Evolutionary conservation across 257 asterid genomes (phyloP), one percentile per base, ranked within the genome.

Genomic region (Nicotiana sylvestris): DNA sequence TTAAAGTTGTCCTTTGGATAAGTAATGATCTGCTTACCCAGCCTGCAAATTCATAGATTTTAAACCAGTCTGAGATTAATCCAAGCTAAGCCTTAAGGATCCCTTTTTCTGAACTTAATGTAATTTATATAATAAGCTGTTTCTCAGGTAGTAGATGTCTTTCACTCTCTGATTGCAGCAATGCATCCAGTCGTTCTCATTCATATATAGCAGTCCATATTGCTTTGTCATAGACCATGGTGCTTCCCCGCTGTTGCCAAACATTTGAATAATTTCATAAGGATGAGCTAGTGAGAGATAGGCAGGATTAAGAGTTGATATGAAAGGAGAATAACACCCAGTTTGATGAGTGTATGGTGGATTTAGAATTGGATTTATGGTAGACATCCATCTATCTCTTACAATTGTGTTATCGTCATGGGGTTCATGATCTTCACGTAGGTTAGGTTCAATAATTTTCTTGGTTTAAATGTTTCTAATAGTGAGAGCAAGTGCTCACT

Each of bases 31-130:
- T 70, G 13, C 49, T 4, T 21, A 70, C 58, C 35, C 33, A 10
- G 35, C 18, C 21, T 43, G 78, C 58, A 70, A 70, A 39, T 69
- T 56, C 35, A n/a, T 39, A 70, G 46, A n/a, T 39, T 70, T 21
- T 43, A 70, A 27, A 70, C 58, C 57, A n/a, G 46, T 11, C n/a
- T 70, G 78, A 70, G 33, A 70, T 43, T 70, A 70, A 70, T 70
- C 56, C 9, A 0, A 43, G 55, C 77, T 18, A 25, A 18, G 55
- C 51, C 9, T 69, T 29, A 37, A 25, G 57, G 77, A 70, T 11
- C 35, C 78, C 58, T 43, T 39, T 70, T 39, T 39, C 78, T 21
- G 58, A 43, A 70, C 78, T 11, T 43, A 43, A 5, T 1, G 12
- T 69, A 18, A 9, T 69, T 18, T 27, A 16, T 39, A n/a, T n/a